Base-by-base conservation (phyloP, 2,329 filamentous ascomycete genomes). In the Alternaria panax region DNA sequence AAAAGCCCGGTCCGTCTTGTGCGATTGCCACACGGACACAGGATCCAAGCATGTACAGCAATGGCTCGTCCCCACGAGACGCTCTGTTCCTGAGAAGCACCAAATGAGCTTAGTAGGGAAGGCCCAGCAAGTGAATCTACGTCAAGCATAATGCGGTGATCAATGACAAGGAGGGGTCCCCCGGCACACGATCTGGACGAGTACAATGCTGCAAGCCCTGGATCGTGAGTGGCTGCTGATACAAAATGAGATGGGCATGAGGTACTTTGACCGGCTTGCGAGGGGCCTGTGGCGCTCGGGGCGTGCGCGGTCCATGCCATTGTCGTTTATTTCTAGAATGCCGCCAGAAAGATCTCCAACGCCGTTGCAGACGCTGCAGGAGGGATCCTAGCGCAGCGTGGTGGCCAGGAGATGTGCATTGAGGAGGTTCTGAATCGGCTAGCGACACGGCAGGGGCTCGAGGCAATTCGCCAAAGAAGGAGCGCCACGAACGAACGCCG, bases 101-200 rank as follows among this genome's bases (percentile, higher is more conserved):
- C 67, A 71, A 74, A 70, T 71, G 73, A 74, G 75, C 76, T 79
- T 72, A 74, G 75, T 75, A 75, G 75, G 75, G 76, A 75, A 79
- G 77, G 75, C 68, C 72, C 70, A 69, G 73, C 73, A 72, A 75
- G 73, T 69, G 67, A 76, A 77, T 78, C 76, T 76, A 76, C 71
- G 76, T 78, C 75, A 76, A 78, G 77, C 77, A 80, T 78, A 77
- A 80, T 80, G 78, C 77, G 72, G 77, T 80, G 78, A 77, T 79
- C 76, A 77, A 72, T 75, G 71, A 72, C 76, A 72, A 67, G 77
- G 73, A 73, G 69, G 64, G 69, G 71, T 53, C 52, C 65, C 75
- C 75, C 67, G 74, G 74, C 72, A 71, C 70, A 67, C 71, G 77
- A 78, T 78, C 72, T 76, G 67, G 72, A 71, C 67, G 70, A 75